Evolutionary conservation across 2,329 filamentous ascomycete species (phyloP).

Genomic region (Bipolaris sorokiniana): DNA sequence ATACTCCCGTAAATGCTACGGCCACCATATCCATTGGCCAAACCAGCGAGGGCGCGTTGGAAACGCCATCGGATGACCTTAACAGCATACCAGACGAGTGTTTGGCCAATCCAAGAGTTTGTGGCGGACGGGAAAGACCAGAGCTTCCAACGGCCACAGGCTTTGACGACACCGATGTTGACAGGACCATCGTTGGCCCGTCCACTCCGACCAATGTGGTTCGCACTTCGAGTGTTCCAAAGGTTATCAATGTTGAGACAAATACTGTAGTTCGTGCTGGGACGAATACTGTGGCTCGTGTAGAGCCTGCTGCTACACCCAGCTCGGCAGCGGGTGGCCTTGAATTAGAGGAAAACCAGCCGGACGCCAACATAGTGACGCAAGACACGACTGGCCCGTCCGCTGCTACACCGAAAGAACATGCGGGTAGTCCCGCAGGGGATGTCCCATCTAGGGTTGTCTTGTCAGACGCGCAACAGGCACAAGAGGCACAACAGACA

Average conservation of each 20-base stretch:
- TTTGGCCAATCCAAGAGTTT: slow-evolving; percentile 1
- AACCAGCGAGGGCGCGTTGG: neutral
- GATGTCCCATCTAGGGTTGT: neutral
- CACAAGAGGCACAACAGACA: neutral
- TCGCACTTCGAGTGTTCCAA: slow-evolving; percentile 24
- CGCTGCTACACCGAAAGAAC: neutral
- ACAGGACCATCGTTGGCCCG: slow-evolving; percentile 1
- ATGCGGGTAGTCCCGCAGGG: neutral
- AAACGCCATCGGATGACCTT: neutral
- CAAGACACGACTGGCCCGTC: neutral
- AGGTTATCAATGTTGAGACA: slow-evolving; percentile 25
- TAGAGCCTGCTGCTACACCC: neutral
- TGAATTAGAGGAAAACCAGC: neutral
- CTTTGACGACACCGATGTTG: slow-evolving; percentile 13
- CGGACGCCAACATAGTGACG: neutral
- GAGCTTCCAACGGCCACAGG: slow-evolving; percentile 21
- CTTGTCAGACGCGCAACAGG: slow-evolving; percentile 1
- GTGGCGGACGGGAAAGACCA: neutral
- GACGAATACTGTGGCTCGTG: slow-evolving; percentile 15
- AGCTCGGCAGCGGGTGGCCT: neutral
- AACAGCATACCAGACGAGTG: neutral
- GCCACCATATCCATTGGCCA: slow-evolving; percentile 2
- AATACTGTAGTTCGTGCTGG: slow-evolving; percentile 4
- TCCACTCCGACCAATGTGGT: slow-evolving; percentile 12
- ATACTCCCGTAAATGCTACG: slow-evolving; percentile 8